A percentile compares a stretch with the other conserved stretches of the same genome.
These are phyloP conservation scores for Isatis tinctoria DNA, from an alignment of 345 rosid species.

Conservation along the genomic window DNA sequence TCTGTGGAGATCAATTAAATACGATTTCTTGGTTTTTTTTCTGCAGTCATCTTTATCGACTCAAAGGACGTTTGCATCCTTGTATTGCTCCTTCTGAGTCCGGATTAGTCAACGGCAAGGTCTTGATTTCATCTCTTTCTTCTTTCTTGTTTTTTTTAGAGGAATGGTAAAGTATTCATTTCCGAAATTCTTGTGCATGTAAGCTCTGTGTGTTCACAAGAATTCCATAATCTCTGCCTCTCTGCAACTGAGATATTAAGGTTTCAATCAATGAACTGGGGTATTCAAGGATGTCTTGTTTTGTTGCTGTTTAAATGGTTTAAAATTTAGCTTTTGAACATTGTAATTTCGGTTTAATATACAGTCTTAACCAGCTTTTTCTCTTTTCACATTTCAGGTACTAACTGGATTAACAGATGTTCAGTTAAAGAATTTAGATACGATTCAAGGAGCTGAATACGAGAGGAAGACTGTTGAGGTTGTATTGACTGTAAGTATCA, in stretches of 20 bases:
- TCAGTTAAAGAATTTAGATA: constrained; percentile 56
- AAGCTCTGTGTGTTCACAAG: too few relatives aligned
- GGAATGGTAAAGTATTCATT: too few relatives aligned
- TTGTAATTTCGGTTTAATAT: background rate
- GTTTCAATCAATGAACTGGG: background rate
- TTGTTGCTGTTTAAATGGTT: background rate
- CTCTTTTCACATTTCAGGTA: constrained; percentile 37
- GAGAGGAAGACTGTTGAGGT: constrained; percentile 59
- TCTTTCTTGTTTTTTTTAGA: background rate
- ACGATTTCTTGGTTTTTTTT: background rate
- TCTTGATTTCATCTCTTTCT: background rate
- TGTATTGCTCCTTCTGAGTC: constrained; percentile 60
- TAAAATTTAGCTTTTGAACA: too few relatives aligned
- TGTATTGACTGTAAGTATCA: constrained; percentile 26
- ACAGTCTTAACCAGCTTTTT: background rate
- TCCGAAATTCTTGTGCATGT: background rate
- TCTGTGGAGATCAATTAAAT: background rate
- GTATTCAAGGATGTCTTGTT: too few relatives aligned
- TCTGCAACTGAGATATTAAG: background rate
- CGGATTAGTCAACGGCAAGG: constrained; percentile 48
- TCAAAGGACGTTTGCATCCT: constrained; percentile 82
- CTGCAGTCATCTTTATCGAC: constrained; percentile 72
- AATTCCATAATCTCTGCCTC: too few relatives aligned
- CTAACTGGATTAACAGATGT: constrained; percentile 61
- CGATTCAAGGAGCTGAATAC: constrained; percentile 74